Evolutionary conservation across 2,329 filamentous ascomycete genomes (phyloP).

Genomic region (Sporothrix mexicana): DNA sequence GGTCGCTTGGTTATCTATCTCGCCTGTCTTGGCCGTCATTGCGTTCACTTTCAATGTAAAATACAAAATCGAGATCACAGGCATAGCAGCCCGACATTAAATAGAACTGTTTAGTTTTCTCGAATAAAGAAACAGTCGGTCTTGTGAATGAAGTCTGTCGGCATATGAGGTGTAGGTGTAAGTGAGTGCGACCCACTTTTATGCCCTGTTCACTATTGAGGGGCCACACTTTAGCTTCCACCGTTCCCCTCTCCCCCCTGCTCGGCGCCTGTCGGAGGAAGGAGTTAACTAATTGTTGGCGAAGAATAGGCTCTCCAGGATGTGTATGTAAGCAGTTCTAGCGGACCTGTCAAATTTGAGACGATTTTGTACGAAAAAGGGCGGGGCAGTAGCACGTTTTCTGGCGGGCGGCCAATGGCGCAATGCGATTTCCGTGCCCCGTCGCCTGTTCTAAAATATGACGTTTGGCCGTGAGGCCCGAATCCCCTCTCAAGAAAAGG

Average conservation of each 20-base stretch:
- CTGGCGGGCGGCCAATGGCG: conserved; percentile 32
- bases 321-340: conserved; percentile 12
- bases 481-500: not conserved
- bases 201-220: not conserved
- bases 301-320: not conserved
- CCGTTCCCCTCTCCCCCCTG: not conserved
- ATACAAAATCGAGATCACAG: no score
- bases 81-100: no score
- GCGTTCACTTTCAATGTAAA: no score
- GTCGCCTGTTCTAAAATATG: conserved; percentile 27
- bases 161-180: not conserved
- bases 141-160: not conserved
- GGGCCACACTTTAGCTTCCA: conserved; percentile 4
- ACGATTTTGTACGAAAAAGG: not conserved
- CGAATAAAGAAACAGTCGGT: not conserved
- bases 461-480: conserved; percentile 21
- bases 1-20: no score
- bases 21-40: no score
- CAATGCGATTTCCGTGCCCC: conserved; percentile 32
- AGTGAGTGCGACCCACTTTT: conserved; percentile 8
- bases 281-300: not conserved
- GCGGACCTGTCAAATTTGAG: not conserved
- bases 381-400: conserved; percentile 36
- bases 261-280: not conserved
- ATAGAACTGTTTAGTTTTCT: no score